Percentiles rank a stretch among this genome's conserved stretches.
These are phyloP conservation scores for Pisolithus tinctorius DNA, from an alignment of 768 basidiomycete genomes.

Conservation along the genomic window DNA sequence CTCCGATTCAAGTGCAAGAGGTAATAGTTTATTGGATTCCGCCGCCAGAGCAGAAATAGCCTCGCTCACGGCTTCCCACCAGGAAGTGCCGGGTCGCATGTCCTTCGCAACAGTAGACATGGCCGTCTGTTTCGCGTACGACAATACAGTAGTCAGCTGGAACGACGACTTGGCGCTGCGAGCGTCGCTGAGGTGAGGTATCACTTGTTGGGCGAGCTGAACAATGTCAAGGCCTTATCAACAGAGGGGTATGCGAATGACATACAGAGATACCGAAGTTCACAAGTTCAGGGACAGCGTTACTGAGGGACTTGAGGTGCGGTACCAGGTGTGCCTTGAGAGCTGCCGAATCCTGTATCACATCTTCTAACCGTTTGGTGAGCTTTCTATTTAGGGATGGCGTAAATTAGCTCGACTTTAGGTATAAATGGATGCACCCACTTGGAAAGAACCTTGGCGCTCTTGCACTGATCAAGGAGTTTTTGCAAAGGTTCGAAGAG, in stretches of 20 bases:
- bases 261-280: conserved; percentile 88
- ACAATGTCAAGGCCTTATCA: background rate
- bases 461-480: conserved; percentile 75
- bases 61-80: conserved; percentile 74
- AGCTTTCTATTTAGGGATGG: conserved; percentile 63
- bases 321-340: conserved; percentile 65
- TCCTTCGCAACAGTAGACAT: conserved; percentile 63
- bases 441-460: conserved; percentile 76
- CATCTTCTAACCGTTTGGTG: conserved; percentile 75
- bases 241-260: background rate
- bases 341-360: conserved; percentile 64
- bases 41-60: conserved; percentile 63
- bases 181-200: conserved; percentile 79
- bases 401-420: conserved; percentile 1
- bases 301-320: conserved; percentile 66
- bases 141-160: conserved; percentile 63
- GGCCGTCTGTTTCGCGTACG: conserved; percentile 69
- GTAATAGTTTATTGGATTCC: conserved; percentile 65
- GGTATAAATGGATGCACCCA: conserved; percentile 28
- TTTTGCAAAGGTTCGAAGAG: conserved; percentile 79
- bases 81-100: conserved; percentile 54
- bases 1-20: conserved; percentile 66
- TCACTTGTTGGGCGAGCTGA: conserved; percentile 85
- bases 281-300: conserved; percentile 71
- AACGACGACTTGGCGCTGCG: conserved; percentile 74